Evolutionary conservation across 306 rosid species (phyloP), one percentile per base, ranked within the genome.

Genomic region (Adenanthera pavonina): DNA sequence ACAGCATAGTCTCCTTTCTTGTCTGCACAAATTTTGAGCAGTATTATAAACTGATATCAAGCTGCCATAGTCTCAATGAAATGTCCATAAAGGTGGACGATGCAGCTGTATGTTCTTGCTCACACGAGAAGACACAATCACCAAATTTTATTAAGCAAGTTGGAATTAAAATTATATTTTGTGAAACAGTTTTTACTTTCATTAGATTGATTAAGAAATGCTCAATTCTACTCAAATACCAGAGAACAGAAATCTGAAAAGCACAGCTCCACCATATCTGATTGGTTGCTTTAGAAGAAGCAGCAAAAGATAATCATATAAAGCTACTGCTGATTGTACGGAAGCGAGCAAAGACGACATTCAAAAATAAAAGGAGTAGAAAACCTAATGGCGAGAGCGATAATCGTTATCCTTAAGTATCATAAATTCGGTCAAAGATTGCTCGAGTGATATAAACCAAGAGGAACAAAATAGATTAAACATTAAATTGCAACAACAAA

Each of bases 1-100:
- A 92, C 91, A 52, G 86, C 74, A 38, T 88, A 92, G 51, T 82
- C 62, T 59, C 47, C 85, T 53, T 81, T 74, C 84, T 69, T 73
- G 71, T 82, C 96, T 89, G 82, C 75, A 83, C n/a, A 38, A 47
- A 71, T 40, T 62, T 65, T 66, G 4, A 62, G 47, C 6, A 9
- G 35, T 49, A 33, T 36, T 44, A 30, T 59, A 40, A 62, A 10
- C 49, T 25, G 20, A 46, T 15, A 77, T 8, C 12, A 59, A 41
- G 48, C 3, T 7, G 65, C 57, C 73, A 52, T 16, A 78, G 8
- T n/a, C 36, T 62, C 62, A 20, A 43, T 40, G 19, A 69, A 69
- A 19, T 20, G 74, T 48, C 12, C 2, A 72, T 19, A 13, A 65
- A 75, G 15, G 73, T 33, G 12, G 43, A 11, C n/a, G 7, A 40